Percentiles rank a stretch among this genome's conserved stretches.
These are phyloP conservation scores for Phytophthora syringae DNA, from an alignment of 352 stramenopile genomes.

Conservation along the genomic window DNA sequence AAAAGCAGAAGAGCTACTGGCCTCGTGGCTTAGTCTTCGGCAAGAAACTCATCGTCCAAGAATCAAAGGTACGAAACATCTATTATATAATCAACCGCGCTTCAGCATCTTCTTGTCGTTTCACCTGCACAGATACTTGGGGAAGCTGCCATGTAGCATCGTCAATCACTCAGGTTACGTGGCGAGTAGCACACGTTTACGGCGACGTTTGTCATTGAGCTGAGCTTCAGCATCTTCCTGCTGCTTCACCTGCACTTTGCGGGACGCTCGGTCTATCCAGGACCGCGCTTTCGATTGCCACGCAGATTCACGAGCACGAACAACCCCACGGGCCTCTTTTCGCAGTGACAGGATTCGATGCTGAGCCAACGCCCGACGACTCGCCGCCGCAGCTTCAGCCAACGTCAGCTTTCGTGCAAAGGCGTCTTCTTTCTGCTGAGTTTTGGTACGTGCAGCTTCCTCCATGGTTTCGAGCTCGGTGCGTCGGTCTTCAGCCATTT, in stretches of 20 bases:
- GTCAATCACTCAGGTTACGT: conserved; percentile 38
- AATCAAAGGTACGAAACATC: conserved; percentile 21
- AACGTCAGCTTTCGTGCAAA: conserved; percentile 85
- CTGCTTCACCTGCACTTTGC: conserved; percentile 92
- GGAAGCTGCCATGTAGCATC: no score
- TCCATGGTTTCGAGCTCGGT: conserved; percentile 67
- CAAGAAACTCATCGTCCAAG: conserved; percentile 1
- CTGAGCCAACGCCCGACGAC: conserved; percentile 67
- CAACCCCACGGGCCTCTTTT: conserved; percentile 79
- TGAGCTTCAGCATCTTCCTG: conserved; percentile 88
- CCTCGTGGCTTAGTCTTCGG: background rate
- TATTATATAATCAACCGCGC: conserved; percentile 35
- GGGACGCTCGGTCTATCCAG: conserved; percentile 88
- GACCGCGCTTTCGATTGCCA: conserved; percentile 83
- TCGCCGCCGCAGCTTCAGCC: conserved; percentile 74
- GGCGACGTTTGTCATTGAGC: conserved; percentile 72
- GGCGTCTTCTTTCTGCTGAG: conserved; percentile 69
- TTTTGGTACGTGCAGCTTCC: conserved; percentile 39
- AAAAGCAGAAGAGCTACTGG: background rate
- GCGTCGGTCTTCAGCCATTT: conserved; percentile 80
- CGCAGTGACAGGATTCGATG: conserved; percentile 77
- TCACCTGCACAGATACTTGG: no score
- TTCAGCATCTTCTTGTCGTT: no score
- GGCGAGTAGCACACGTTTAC: conserved; percentile 68
- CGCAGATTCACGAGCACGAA: conserved; percentile 72